Evolutionary conservation across 2,329 filamentous ascomycete species (phyloP).

Genomic region (Trichoderma simmonsii): DNA sequence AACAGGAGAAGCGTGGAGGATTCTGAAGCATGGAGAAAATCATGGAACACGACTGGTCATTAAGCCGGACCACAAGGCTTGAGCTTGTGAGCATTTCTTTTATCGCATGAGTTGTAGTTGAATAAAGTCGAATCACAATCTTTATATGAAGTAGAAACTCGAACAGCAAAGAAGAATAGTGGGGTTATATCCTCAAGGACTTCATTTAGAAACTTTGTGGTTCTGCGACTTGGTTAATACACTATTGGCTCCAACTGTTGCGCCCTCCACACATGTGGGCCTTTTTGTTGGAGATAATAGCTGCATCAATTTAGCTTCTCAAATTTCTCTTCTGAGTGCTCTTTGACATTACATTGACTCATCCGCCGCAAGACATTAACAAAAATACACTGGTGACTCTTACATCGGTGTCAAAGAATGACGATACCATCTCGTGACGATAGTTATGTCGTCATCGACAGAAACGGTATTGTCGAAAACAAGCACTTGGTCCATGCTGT

Average conservation of each 20-base stretch:
- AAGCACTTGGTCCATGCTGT: constrained; percentile 43
- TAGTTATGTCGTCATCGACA: constrained; percentile 31
- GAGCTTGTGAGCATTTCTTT: not conserved
- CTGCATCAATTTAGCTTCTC: not conserved
- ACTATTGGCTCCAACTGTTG: not conserved
- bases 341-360: not conserved
- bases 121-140: not conserved
- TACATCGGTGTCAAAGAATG: not conserved
- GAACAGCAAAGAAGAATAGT: not conserved
- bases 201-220: not conserved
- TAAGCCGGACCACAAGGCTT: not conserved
- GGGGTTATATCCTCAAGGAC: not conserved
- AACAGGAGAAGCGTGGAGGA: not conserved
- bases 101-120: not conserved
- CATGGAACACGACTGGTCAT: constrained; percentile 25
- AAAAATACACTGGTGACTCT: not conserved
- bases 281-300: not conserved
- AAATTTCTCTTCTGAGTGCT: not conserved
- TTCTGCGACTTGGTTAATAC: not conserved
- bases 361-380: not conserved
- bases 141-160: not conserved
- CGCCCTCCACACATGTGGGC: not conserved
- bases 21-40: not conserved
- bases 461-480: constrained; percentile 43
- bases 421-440: not conserved